Conservation (phyloP, 371 early-diverging fungal genomes). For the Dichotomocladium elegans region DNA sequence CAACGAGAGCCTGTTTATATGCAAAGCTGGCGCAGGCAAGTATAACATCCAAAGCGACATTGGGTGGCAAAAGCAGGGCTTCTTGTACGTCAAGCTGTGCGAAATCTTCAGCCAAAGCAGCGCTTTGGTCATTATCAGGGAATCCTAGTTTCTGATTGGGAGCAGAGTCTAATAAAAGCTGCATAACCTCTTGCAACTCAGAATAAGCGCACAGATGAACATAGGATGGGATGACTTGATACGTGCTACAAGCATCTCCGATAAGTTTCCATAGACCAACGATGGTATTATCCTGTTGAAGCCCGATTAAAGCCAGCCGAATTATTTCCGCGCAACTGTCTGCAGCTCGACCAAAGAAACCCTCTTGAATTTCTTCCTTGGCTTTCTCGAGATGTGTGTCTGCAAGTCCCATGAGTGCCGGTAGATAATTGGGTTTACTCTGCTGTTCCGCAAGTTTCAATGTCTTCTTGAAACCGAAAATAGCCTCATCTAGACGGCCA, state of each 20-base stretch:
- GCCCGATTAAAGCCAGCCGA: constrained; percentile 19
- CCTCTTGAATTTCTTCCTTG: constrained; percentile 60
- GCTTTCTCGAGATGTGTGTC: constrained; percentile 65
- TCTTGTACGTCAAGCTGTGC: constrained; percentile 17
- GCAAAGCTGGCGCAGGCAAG: constrained; percentile 43
- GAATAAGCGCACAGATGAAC: constrained; percentile 39
- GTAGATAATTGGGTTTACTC: constrained; percentile 33
- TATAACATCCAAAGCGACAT: constrained; percentile 31
- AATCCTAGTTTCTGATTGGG: constrained; percentile 43
- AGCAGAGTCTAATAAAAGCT: constrained; percentile 4
- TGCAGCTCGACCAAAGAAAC: constrained; percentile 71
- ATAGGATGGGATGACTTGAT: constrained; percentile 45
- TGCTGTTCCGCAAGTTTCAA: constrained; percentile 40
- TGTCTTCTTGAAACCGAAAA: constrained; percentile 48
- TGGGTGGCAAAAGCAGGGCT: constrained; percentile 28
- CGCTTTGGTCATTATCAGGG: constrained; percentile 19
- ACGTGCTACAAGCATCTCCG: constrained; percentile 62
- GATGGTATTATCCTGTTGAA: constrained; percentile 29
- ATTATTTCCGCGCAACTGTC: constrained; percentile 56
- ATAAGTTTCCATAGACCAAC: constrained; percentile 68
- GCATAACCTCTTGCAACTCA: constrained; percentile 28
- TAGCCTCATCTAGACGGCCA: constrained; percentile 62
- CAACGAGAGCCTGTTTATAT: constrained; percentile 50
- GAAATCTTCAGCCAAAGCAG: constrained; percentile 29
- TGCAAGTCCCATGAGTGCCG: constrained; percentile 59